phyloP scores from a whole-genome alignment of 306 rosid species.

The Senna tora region DNA sequence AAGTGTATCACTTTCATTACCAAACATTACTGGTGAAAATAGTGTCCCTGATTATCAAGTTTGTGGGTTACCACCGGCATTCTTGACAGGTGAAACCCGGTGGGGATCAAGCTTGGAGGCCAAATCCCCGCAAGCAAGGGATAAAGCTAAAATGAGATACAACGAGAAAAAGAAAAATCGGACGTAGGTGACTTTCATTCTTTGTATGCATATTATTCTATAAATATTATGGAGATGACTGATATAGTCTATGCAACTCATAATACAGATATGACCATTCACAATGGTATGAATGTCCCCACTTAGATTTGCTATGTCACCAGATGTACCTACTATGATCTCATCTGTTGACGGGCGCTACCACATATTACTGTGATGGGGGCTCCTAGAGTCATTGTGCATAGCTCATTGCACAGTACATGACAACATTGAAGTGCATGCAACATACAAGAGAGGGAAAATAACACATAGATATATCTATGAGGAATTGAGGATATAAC shows the following conservation, averaged over 20 bases:
- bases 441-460: too few relatives aligned
- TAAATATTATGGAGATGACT: background rate
- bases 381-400: too few relatives aligned
- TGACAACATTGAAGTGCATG: too few relatives aligned
- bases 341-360: too few relatives aligned
- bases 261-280: background rate
- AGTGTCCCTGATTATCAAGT: conserved; percentile 68
- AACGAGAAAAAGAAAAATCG: conserved; percentile 77
- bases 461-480: too few relatives aligned
- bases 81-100: conserved; percentile 58
- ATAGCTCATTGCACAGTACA: too few relatives aligned
- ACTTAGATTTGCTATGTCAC: background rate
- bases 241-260: background rate
- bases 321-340: background rate
- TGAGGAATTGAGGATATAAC: too few relatives aligned
- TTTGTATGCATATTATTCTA: conserved; percentile 13
- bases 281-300: background rate
- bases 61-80: conserved; percentile 61
- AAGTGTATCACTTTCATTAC: conserved; percentile 53
- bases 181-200: conserved; percentile 53
- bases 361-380: too few relatives aligned
- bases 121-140: conserved; percentile 67
- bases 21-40: conserved; percentile 68
- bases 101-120: conserved; percentile 71
- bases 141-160: conserved; percentile 83